Conservation (phyloP, 768 basidiomycete genomes). For the Phlebiopsis flavidoalba region DNA sequence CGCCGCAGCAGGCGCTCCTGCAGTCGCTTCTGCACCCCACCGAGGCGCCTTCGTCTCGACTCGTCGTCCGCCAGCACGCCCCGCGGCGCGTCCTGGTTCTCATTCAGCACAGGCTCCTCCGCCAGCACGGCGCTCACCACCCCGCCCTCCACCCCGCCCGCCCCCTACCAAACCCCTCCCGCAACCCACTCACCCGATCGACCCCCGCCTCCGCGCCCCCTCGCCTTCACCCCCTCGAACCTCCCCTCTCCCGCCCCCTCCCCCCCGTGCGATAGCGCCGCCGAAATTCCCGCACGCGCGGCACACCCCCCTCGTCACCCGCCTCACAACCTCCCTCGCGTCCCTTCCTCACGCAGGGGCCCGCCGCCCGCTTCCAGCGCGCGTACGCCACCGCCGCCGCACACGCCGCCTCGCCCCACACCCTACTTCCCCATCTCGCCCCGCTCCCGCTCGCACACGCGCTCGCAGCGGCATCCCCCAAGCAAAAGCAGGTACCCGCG, state of each 20-base stretch:
- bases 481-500: too few species aligned
- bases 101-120: conserved; percentile 35
- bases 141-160: conserved; percentile 22
- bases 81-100: conserved; percentile 39
- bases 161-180: neutral
- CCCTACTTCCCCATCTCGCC: conserved; percentile 12
- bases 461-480: conserved; percentile 30
- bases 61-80: too few species aligned
- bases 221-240: neutral
- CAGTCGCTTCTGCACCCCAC: neutral
- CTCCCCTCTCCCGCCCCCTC: conserved; percentile 8
- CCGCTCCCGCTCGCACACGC: conserved; percentile 14
- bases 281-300: too few species aligned
- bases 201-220: conserved; percentile 5
- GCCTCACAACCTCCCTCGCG: conserved; percentile 32
- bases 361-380: conserved; percentile 51
- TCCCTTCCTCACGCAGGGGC: conserved; percentile 44
- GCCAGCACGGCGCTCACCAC: conserved; percentile 31
- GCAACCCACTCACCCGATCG: neutral
- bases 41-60: neutral
- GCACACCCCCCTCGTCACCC: conserved; percentile 18
- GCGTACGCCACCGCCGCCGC: conserved; percentile 53
- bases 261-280: conserved; percentile 2
- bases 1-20: neutral
- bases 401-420: conserved; percentile 41